Conservation (phyloP, 208 protist genomes). For the Leishmania guyanensis region DNA sequence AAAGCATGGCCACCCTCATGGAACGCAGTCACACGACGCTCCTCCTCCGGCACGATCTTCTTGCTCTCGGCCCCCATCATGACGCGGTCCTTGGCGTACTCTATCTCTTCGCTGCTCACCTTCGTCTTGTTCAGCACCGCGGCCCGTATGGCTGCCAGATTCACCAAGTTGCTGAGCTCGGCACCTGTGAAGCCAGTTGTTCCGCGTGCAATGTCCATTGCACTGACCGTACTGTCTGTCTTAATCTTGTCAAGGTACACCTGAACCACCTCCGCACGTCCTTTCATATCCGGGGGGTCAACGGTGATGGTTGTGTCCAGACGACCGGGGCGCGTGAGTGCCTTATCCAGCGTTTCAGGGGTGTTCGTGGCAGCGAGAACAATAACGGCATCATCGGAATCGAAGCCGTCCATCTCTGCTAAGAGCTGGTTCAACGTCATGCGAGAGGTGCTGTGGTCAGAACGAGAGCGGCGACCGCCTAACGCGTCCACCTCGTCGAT, state of each 20-base stretch:
- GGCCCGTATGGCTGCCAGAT: constrained; percentile 90
- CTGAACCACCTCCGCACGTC: constrained; percentile 83
- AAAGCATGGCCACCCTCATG: constrained; percentile 91
- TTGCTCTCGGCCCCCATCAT: constrained; percentile 91
- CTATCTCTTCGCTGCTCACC: constrained; percentile 84
- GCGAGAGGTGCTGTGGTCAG: constrained; percentile 72
- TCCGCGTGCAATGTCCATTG: constrained; percentile 83
- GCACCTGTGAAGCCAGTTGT: constrained; percentile 93
- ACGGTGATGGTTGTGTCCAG: constrained; percentile 89
- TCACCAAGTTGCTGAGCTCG: constrained; percentile 93
- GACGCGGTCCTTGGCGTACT: constrained; percentile 92
- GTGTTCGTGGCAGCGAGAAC: constrained; percentile 98
- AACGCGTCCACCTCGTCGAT: constrained; percentile 99
- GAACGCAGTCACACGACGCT: constrained; percentile 87
- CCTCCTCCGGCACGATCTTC: constrained; percentile 86
- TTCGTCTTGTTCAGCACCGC: constrained; percentile 77
- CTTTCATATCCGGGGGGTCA: constrained; percentile 92
- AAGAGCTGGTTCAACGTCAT: constrained; percentile 98
- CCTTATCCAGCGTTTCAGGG: constrained; percentile 95
- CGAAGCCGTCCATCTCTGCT: constrained; percentile 97
- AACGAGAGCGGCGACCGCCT: constrained; percentile 76
- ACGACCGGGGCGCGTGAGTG: constrained; percentile 91
- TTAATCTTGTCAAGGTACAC: constrained; percentile 90
- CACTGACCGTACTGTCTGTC: constrained; percentile 58
- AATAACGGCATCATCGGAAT: constrained; percentile 93